Evolutionary conservation across 2,329 filamentous ascomycete genomes (phyloP).

Genomic region (Fusarium subglutinans): DNA sequence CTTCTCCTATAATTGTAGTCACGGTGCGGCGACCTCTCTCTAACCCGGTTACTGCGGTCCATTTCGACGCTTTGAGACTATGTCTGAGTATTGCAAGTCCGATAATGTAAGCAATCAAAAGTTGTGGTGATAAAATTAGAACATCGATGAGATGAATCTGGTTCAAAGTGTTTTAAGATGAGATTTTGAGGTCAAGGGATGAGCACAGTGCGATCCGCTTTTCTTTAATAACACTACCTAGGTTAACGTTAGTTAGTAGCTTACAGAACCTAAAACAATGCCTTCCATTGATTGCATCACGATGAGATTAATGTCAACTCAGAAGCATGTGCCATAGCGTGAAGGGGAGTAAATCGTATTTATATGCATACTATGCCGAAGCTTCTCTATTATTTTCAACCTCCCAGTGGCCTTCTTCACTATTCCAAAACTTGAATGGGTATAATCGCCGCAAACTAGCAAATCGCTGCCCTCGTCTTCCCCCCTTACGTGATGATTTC

Average conservation of each 20-base stretch:
- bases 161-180: constrained; percentile 14
- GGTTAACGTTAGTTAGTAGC: background rate
- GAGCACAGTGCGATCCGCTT: constrained; percentile 41
- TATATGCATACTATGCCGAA: background rate
- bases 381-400: background rate
- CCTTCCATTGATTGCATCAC: too few relatives aligned
- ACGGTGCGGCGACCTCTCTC: constrained; percentile 36
- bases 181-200: constrained; percentile 35
- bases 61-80: constrained; percentile 2
- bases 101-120: background rate
- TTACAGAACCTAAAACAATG: background rate
- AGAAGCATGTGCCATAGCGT: background rate
- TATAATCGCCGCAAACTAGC: constrained; percentile 20
- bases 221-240: constrained; percentile 1
- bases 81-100: background rate
- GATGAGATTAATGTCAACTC: background rate
- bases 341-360: background rate
- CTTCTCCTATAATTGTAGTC: constrained; percentile 32
- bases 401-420: background rate
- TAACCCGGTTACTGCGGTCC: constrained; percentile 22
- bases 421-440: constrained; percentile 20
- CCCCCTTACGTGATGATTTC: background rate
- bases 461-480: background rate
- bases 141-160: background rate
- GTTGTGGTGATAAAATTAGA: background rate